Conservation (phyloP, 2,329 filamentous ascomycete species). For the Lasiodiplodia sp. region DNA sequence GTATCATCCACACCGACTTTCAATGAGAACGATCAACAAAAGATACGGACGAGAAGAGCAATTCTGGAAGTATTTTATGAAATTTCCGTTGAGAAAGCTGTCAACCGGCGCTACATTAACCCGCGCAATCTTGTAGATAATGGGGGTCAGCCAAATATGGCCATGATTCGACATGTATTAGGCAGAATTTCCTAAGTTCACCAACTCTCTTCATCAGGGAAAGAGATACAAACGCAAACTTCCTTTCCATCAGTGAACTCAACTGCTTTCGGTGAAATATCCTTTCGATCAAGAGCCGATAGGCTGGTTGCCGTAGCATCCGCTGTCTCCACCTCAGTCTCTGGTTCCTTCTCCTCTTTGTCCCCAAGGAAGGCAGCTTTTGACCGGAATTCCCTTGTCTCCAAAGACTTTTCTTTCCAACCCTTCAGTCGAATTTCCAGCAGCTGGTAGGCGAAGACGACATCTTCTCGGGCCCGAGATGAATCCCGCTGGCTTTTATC, state of each 20-base stretch:
- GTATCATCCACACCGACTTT: background rate
- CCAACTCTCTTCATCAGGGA: background rate
- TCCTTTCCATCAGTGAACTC: background rate
- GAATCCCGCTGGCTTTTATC: too few species aligned
- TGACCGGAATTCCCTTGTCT: background rate
- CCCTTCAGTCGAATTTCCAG: background rate
- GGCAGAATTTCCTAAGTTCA: background rate
- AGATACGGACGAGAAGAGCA: background rate
- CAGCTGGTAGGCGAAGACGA: background rate
- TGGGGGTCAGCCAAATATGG: background rate
- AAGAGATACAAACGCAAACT: background rate
- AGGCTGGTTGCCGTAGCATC: background rate
- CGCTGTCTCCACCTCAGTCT: background rate
- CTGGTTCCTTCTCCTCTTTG: background rate
- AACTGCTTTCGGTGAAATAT: background rate
- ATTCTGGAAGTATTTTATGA: background rate
- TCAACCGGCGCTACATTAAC: background rate
- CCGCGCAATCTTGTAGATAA: background rate
- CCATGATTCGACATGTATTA: background rate
- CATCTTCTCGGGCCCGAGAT: background rate
- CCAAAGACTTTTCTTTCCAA: background rate
- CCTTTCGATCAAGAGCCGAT: background rate
- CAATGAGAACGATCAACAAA: background rate
- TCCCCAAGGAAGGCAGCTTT: background rate
- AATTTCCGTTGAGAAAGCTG: background rate